Evolutionary conservation across 2,329 filamentous ascomycete genomes (phyloP).

Genomic region (Aureobasidium uvarum): DNA sequence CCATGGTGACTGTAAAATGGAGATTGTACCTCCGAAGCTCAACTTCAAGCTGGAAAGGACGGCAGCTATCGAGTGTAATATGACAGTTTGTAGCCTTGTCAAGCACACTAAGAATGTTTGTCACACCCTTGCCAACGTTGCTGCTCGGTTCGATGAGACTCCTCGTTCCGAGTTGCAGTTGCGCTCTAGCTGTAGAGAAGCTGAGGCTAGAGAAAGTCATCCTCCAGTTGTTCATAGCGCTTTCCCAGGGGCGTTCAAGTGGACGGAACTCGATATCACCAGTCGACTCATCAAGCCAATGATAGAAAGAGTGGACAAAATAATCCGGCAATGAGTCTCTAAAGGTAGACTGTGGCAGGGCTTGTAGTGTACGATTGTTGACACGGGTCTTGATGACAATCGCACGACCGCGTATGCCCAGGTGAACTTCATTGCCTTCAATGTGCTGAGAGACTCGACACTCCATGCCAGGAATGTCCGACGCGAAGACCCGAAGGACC

Average conservation of each 20-base stretch:
- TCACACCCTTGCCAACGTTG: conserved; percentile 47
- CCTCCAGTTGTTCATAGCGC: conserved; percentile 27
- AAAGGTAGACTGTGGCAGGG: conserved; percentile 39
- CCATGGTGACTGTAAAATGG: conserved; percentile 30
- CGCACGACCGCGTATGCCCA: conserved; percentile 43
- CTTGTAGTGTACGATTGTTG: conserved; percentile 38
- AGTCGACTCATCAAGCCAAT: conserved; percentile 57
- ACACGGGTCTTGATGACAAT: background rate
- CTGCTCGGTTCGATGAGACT: conserved; percentile 47
- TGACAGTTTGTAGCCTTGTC: conserved; percentile 28
- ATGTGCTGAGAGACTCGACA: conserved; percentile 46
- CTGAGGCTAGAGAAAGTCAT: conserved; percentile 32
- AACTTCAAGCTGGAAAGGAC: conserved; percentile 24
- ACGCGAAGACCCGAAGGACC: conserved; percentile 54
- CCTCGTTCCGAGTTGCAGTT: conserved; percentile 51
- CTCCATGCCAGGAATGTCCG: conserved; percentile 53
- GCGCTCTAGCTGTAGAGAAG: conserved; percentile 55
- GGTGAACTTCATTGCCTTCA: conserved; percentile 51
- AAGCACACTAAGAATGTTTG: conserved; percentile 47
- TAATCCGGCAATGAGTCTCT: conserved; percentile 51
- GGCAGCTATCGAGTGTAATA: conserved; percentile 25
- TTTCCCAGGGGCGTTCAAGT: conserved; percentile 30
- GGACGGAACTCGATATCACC: conserved; percentile 54
- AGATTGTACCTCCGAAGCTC: conserved; percentile 32
- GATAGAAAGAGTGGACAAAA: conserved; percentile 54